phyloP scores from a whole-genome alignment of 2,329 filamentous ascomycete species.

The Coleophoma crateriformis region DNA sequence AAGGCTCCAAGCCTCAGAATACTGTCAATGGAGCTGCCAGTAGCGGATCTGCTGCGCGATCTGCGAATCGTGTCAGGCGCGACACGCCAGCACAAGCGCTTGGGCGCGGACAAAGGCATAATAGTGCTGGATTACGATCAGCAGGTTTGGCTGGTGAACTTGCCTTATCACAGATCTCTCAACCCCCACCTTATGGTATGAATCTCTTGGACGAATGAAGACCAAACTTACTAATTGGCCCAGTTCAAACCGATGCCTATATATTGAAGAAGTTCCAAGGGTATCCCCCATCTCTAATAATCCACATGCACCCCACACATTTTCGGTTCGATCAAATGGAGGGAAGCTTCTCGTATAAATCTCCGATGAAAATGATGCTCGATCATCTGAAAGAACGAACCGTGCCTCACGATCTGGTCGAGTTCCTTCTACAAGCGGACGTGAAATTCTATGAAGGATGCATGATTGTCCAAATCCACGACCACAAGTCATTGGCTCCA shows the following conservation, averaged over 20 bases:
- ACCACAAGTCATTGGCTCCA: slow-evolving; percentile 66
- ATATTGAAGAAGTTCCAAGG: slow-evolving; percentile 77
- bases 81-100: slow-evolving; percentile 42
- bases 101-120: slow-evolving; percentile 42
- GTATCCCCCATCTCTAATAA: slow-evolving; percentile 72
- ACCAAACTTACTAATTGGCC: slow-evolving; percentile 7
- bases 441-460: slow-evolving; percentile 91
- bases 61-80: slow-evolving; percentile 52
- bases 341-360: slow-evolving; percentile 86
- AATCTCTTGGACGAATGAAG: slow-evolving; percentile 14
- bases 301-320: slow-evolving; percentile 80
- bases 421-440: slow-evolving; percentile 64
- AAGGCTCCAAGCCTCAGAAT: slow-evolving; percentile 42
- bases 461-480: slow-evolving; percentile 89
- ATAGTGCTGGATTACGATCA: slow-evolving; percentile 42
- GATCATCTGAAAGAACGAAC: slow-evolving; percentile 73
- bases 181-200: slow-evolving; percentile 48
- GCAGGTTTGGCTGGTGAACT: slow-evolving; percentile 41
- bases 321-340: slow-evolving; percentile 94
- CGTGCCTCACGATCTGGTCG: slow-evolving; percentile 83
- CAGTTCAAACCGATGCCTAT: slow-evolving; percentile 69
- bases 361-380: slow-evolving; percentile 76
- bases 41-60: slow-evolving; percentile 35
- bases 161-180: slow-evolving; percentile 29
- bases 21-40: slow-evolving; percentile 37